phyloP scores from a whole-genome alignment of 176 grass and related monocot genomes.

The Ananas comosus region DNA sequence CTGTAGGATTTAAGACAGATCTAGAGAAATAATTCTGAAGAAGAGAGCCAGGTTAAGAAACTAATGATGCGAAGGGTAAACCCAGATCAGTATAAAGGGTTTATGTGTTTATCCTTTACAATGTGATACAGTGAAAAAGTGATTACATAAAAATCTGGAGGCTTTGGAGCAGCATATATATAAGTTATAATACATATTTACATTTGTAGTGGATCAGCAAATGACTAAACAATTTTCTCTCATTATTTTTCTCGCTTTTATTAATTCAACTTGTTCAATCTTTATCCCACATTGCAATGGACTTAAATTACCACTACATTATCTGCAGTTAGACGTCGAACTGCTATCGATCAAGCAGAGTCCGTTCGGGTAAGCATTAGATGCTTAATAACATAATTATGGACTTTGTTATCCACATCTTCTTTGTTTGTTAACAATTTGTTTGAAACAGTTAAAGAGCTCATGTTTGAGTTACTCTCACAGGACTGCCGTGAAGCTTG shows the following conservation, averaged over 20 bases:
- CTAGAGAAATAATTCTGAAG: no score
- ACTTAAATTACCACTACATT: constrained; percentile 14
- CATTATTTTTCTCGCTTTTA: background rate
- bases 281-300: constrained; percentile 5
- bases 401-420: background rate
- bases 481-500: constrained; percentile 74
- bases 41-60: no score
- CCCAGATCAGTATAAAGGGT: no score
- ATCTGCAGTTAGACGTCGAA: constrained; percentile 69
- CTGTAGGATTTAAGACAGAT: no score
- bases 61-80: no score
- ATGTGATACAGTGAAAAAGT: no score
- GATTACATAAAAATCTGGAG: no score
- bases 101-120: no score
- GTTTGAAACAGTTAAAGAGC: background rate
- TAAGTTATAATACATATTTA: no score
- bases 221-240: no score
- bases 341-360: constrained; percentile 72
- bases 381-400: constrained; percentile 4
- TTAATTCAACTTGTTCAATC: background rate
- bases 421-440: background rate
- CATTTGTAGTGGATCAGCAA: no score
- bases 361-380: constrained; percentile 46
- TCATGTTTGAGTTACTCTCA: constrained; percentile 13
- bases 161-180: no score